A percentile compares a stretch with the other conserved stretches of the same genome.
Conservation (phyloP, 1,139 yeast species). For the Kazachstania sp. region DNA sequence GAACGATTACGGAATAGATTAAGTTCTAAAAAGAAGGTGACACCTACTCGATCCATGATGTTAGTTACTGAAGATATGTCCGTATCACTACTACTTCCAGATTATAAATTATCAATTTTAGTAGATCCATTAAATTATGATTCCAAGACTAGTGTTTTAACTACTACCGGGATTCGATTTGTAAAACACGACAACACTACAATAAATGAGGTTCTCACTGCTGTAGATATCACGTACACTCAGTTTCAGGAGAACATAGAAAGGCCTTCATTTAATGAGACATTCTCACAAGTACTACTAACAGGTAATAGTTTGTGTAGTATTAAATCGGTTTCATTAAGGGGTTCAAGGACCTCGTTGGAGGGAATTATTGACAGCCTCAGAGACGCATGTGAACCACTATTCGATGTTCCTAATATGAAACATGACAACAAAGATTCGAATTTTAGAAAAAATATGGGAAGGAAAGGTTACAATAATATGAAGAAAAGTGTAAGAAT, state of each 20-base stretch:
- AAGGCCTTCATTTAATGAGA: constrained; percentile 10
- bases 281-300: constrained; percentile 6
- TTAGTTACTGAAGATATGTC: not conserved
- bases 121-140: constrained; percentile 3
- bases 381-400: not conserved
- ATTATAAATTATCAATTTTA: constrained; percentile 3
- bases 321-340: not conserved
- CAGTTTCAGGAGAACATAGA: constrained; percentile 7
- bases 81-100: not conserved
- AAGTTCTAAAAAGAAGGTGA: no score
- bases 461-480: not conserved
- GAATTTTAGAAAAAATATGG: no score
- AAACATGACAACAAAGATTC: not conserved
- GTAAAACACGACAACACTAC: not conserved
- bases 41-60: no score
- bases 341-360: not conserved
- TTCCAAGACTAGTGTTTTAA: not conserved
- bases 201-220: constrained; percentile 1
- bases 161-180: not conserved
- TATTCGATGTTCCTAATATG: not conserved
- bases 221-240: constrained; percentile 5
- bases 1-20: no score
- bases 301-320: constrained; percentile 5
- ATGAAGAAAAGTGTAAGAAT: constrained; percentile 23
- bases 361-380: not conserved